Evolutionary conservation across 805 yeast genomes (phyloP).

Genomic region (Ogataea nonfermentans): DNA sequence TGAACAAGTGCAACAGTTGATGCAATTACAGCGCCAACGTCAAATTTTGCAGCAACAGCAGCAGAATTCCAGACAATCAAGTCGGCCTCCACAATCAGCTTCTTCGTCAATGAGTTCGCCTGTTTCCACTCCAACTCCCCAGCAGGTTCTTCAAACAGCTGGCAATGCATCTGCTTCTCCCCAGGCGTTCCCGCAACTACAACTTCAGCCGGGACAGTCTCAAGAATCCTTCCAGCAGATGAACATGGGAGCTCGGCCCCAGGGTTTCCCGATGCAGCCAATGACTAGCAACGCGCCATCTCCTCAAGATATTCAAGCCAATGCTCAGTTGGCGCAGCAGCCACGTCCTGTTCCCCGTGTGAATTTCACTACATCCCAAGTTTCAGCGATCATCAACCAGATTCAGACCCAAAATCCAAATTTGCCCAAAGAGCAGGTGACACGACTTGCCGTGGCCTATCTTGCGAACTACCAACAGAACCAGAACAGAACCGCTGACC

Average conservation of each 20-base stretch:
- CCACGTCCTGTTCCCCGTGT: slow-evolving; percentile 23
- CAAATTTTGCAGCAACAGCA: slow-evolving; percentile 31
- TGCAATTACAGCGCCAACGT: slow-evolving; percentile 41
- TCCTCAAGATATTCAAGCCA: slow-evolving; percentile 13
- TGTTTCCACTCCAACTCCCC: slow-evolving; percentile 22
- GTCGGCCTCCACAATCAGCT: slow-evolving; percentile 12
- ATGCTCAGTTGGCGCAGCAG: slow-evolving; percentile 13
- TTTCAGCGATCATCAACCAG: slow-evolving; percentile 60
- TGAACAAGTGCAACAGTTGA: slow-evolving; percentile 58
- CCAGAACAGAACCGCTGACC: slow-evolving; percentile 38
- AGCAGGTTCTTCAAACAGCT: slow-evolving; percentile 19
- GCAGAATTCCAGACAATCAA: slow-evolving; percentile 16
- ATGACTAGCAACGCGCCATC: slow-evolving; percentile 11
- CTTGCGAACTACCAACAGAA: slow-evolving; percentile 55
- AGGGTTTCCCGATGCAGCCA: slow-evolving; percentile 6
- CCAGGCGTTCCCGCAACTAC: slow-evolving; percentile 12
- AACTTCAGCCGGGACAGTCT: slow-evolving; percentile 12
- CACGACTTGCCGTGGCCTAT: slow-evolving; percentile 63
- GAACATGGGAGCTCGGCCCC: slow-evolving; percentile 4
- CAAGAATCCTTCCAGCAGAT: slow-evolving; percentile 9
- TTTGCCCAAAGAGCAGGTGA: slow-evolving; percentile 60
- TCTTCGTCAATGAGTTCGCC: slow-evolving; percentile 17
- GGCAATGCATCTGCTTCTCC: slow-evolving; percentile 12
- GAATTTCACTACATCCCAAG: slow-evolving; percentile 57
- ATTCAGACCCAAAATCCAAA: slow-evolving; percentile 67